Base-by-base conservation (phyloP, 1,284 basidiomycete genomes). In the Chiua sp. region DNA sequence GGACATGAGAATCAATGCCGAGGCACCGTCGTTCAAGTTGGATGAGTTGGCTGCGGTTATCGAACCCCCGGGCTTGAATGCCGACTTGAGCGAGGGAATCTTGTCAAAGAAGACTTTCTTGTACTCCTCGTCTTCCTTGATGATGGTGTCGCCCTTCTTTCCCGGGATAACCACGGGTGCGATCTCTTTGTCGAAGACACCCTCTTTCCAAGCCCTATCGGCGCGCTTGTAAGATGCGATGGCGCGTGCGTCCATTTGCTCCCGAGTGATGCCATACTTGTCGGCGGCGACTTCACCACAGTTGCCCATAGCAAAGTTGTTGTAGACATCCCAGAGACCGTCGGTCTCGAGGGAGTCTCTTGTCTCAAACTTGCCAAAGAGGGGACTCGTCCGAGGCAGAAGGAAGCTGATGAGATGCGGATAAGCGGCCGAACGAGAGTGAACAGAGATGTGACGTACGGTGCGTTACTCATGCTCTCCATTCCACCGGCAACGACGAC, bases 381-480 rank as follows among this genome's bases (percentile, higher is more conserved):
- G 78, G 22, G 96, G 93, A 73, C 90, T 93, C 56, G 89, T 85
- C 62, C 98, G 94, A 51, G 96, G 94, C 53, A 95, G 74, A 63
- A 98, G 90, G 88, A 96, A 98, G 51, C 95, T 98, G 72, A 59
- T n/a, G 3, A 39, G 12, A n/a, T 3, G 32, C 16, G 10, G 7
- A 59, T 59, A 35, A 70, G 56, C 20, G 12, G 51, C 46, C 53
- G 61, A 47, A 53, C 32, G 16, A 20, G 42, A n/a, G 57, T 22
- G 6, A 51, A 54, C 30, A 33, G 37, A 48, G 30, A 51, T 42
- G 51, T 44, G 57, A 57, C 32, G 84, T 89, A 95, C 94, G 88
- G 96, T 68, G 96, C 93, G 68, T 97, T 92, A 72, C 93, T 96
- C 97, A 99, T 99, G 78, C 90, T 94, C 82, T 99, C 97, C 87